Percentiles rank a stretch among this genome's conserved stretches.
phyloP scores from a whole-genome alignment of 2,329 filamentous ascomycete species.

The Escovopsis weberi region DNA sequence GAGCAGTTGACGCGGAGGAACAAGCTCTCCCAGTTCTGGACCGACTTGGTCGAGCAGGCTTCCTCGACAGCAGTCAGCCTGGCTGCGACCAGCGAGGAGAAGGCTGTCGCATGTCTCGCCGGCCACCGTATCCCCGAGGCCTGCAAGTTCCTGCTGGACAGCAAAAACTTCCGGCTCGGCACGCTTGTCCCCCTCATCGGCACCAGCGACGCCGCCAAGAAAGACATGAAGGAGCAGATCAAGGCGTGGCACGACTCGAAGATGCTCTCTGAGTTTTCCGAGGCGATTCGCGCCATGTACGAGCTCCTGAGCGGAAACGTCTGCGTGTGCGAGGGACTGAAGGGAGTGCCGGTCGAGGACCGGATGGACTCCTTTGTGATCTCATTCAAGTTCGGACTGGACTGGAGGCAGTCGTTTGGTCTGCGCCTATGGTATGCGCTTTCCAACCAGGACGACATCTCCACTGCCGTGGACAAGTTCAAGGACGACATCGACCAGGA shows the following conservation, averaged over 20 bases:
- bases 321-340: conserved; percentile 67
- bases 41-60: conserved; percentile 47
- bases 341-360: conserved; percentile 60
- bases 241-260: conserved; percentile 72
- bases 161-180: conserved; percentile 69
- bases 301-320: conserved; percentile 80
- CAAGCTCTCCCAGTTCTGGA: conserved; percentile 53
- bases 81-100: conserved; percentile 58
- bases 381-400: conserved; percentile 67
- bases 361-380: conserved; percentile 67
- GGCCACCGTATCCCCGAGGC: conserved; percentile 70
- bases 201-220: conserved; percentile 51
- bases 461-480: conserved; percentile 59
- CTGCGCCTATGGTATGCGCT: conserved; percentile 82
- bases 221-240: conserved; percentile 67
- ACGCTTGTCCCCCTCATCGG: conserved; percentile 75
- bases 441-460: conserved; percentile 51
- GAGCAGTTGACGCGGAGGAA: conserved; percentile 37
- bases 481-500: conserved; percentile 57
- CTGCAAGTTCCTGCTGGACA: conserved; percentile 62
- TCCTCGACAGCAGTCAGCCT: conserved; percentile 40
- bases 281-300: conserved; percentile 74
- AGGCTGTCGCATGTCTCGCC: conserved; percentile 66
- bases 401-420: conserved; percentile 90
- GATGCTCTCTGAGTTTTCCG: conserved; percentile 73